Evolutionary conservation across 2,329 filamentous ascomycete genomes (phyloP), one percentile per base, ranked within the genome.

Genomic region (Aspergillus bombycis): DNA sequence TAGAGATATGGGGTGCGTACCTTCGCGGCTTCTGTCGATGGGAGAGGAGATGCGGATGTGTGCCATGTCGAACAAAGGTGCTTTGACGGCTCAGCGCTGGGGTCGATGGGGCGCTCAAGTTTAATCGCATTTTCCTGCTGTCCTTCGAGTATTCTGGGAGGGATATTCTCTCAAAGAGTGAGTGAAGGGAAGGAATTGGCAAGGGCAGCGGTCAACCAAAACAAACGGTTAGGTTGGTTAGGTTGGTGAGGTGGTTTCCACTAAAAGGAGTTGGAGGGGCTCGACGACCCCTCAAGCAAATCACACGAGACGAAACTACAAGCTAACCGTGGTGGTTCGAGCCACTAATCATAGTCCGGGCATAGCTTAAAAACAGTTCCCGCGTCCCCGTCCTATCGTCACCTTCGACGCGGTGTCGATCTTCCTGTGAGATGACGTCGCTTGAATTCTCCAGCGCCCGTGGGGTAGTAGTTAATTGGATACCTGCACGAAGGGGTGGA

Each of bases 11-110:
- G 7, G 16, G 12, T 26, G 36, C 48, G 11, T 57, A 74, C 75
- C 75, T 67, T 63, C 75, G 70, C 19, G 75, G 75, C 60, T 77
- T 77, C 36, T 61, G 61, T 5, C 75, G 71, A 26, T 68, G 68
- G 5, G 75, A 73, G n/a, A 77, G 52, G 10, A 71, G 67, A 62
- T 77, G 73, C 32, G 75, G 75, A 63, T 77, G 73, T 30, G 74
- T 75, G 1, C 65, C 68, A 12, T 62, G 55, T 12, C 66, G 67
- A 12, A 59, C 61, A 64, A 60, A 67, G 63, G 73, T 74, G 55
- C 69, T 75, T 58, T 74, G 74, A 19, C 73, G 73, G 64, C 73
- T 75, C 64, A 75, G 41, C 34, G 67, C 70, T 55, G 74, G 74
- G 28, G 73, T 75, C 2, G 72, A 61, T 28, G 74, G 68, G 45